Percentiles rank a stretch among this genome's conserved stretches.
Conservation (phyloP, 257 asterid species). For the Solanum virginianum region DNA sequence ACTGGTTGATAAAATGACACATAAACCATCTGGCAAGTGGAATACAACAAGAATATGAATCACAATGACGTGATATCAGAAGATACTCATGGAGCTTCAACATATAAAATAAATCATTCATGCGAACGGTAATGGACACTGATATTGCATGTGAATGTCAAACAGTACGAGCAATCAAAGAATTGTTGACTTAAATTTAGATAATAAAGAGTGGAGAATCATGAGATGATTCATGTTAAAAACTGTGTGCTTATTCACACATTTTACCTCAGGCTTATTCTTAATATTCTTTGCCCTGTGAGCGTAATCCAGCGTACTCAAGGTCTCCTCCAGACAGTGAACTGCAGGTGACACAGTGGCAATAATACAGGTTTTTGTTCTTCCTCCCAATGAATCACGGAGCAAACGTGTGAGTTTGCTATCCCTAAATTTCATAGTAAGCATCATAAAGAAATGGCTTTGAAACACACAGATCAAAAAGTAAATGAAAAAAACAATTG, state of each 20-base stretch:
- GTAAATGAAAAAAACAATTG: neutral
- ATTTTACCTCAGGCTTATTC: conserved; percentile 80
- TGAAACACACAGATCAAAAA: neutral
- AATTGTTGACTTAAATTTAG: neutral
- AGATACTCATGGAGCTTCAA: neutral
- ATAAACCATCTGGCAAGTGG: neutral
- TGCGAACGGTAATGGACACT: neutral
- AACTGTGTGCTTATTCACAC: neutral
- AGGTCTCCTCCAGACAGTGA: conserved; percentile 88
- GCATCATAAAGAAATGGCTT: neutral
- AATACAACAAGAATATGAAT: neutral
- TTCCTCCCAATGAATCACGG: conserved; percentile 84
- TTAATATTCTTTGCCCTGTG: conserved; percentile 80
- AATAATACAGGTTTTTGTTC: conserved; percentile 83
- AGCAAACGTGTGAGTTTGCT: conserved; percentile 85
- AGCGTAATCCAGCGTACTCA: conserved; percentile 86
- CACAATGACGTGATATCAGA: neutral
- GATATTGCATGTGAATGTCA: neutral
- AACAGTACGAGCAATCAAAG: neutral
- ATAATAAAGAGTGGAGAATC: neutral
- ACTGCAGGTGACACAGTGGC: conserved; percentile 94
- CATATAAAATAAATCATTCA: neutral
- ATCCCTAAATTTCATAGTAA: conserved; percentile 34
- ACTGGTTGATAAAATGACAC: neutral
- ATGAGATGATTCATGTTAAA: neutral